Evolutionary conservation across 257 asterid genomes (phyloP).

Genomic region (Solanum rostratum): DNA sequence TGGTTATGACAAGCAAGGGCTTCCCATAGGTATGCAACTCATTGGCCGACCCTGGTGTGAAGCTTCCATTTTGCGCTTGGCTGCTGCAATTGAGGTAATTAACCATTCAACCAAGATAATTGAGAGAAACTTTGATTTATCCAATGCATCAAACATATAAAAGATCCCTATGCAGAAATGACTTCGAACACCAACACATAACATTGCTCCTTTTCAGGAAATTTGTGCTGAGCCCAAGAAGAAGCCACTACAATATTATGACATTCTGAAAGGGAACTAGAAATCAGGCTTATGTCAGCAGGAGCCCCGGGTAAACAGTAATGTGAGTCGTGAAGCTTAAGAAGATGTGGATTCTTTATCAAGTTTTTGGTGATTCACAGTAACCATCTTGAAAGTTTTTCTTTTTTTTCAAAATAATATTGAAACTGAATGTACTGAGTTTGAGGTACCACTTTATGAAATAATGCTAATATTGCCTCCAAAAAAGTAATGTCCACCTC

Average conservation of each 20-base stretch:
- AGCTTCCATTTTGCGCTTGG: constrained; percentile 10
- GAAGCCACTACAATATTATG: constrained; percentile 66
- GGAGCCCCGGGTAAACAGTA: neutral
- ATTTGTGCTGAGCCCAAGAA: constrained; percentile 52
- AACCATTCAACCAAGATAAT: neutral
- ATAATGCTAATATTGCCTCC: neutral
- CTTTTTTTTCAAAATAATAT: neutral
- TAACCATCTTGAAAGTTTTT: neutral
- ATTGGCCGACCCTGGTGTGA: no score
- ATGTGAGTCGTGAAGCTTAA: neutral
- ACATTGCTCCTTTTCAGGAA: constrained; percentile 35
- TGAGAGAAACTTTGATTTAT: neutral
- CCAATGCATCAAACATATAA: neutral
- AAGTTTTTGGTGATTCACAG: neutral
- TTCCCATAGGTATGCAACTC: no score
- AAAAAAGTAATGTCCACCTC: no score
- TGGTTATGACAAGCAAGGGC: constrained; percentile 80
- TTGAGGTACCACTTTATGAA: neutral
- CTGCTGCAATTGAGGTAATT: constrained; percentile 76
- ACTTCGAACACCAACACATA: neutral
- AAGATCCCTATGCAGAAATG: neutral
- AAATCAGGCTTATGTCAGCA: neutral
- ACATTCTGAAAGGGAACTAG: constrained; percentile 60
- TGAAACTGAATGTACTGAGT: neutral
- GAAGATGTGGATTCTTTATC: neutral